Base-by-base conservation (phyloP, 2,329 filamentous ascomycete genomes). In the Tolypocladium sp. region DNA sequence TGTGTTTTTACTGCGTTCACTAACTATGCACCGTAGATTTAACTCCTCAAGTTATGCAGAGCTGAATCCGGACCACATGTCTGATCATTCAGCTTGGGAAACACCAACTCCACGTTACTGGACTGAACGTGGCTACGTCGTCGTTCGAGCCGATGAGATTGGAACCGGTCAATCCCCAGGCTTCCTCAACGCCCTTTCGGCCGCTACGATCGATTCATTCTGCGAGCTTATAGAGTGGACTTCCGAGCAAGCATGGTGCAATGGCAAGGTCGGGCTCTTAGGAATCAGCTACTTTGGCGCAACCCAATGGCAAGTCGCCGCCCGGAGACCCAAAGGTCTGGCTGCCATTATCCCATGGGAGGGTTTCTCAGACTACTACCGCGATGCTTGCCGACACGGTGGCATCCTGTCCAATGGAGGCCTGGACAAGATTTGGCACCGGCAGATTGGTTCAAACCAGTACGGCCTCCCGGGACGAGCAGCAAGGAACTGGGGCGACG, bases 351-450 rank as follows among this genome's bases (percentile, higher is more conserved):
- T 80, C 2, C 78, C 78, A 0, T 80, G 72, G 79, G 80, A 82
- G 67, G 80, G 80, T 33, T 80, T 81, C 76, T 78, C 77, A 0
- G 80, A 82, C 61, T 80, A 79, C 62, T 83, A 82, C 65, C 70
- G 79, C 1, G 84, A 87, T 61, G 73, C 82, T 1, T 84, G 81
- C 62, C 76, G 83, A 0, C 84, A 87, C 59, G 84, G 84, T 1
- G 84, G 84, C 0, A 87, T 87, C 53, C 67, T 85, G 2, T 82
- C 82, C 0, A 80, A 85, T 63, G 68, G 67, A 0, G 86, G 86
- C 64, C 86, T 88, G 20, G 40, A 25, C 2, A 54, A 52, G 35
- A n/a, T 27, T 20, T 64, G 66, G 72, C 20, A 42, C 30, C 61
- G 65, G 1, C 67, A 69, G n/a, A 66, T 69, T 0, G 62, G 66